A percentile compares a stretch with the other conserved stretches of the same genome.
These are phyloP conservation scores for Hura crepitans DNA, from an alignment of 441 rosid genomes.

Conservation along the genomic window DNA sequence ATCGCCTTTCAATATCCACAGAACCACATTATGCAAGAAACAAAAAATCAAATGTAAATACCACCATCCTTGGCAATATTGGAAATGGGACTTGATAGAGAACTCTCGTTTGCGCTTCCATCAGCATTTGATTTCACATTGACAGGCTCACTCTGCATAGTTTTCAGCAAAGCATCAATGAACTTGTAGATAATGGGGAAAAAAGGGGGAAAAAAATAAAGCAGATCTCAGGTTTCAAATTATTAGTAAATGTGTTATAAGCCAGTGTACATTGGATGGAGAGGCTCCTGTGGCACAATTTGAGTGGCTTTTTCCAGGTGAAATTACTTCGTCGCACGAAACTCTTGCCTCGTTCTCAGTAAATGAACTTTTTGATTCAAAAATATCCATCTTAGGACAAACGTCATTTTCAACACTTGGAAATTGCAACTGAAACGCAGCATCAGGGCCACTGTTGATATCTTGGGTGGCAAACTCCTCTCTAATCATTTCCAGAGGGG, in stretches of 20 bases:
- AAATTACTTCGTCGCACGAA: conserved; percentile 34
- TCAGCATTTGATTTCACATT: conserved; percentile 49
- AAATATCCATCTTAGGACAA: conserved; percentile 27
- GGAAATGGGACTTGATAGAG: conserved; percentile 50
- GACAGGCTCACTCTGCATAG: conserved; percentile 49
- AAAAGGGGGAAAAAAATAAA: too few relatives aligned
- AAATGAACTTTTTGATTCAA: conserved; percentile 35
- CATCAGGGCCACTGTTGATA: conserved; percentile 27
- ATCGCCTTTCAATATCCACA: conserved; percentile 11
- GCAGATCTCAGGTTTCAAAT: conserved; percentile 12
- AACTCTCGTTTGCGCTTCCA: conserved; percentile 46
- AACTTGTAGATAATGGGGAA: not conserved
- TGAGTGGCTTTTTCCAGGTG: conserved; percentile 39
- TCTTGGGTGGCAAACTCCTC: conserved; percentile 28
- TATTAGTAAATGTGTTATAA: conserved; percentile 19
- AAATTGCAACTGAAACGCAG: conserved; percentile 29
- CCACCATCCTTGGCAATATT: conserved; percentile 46
- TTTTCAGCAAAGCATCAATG: conserved; percentile 16
- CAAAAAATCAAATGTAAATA: conserved; percentile 25
- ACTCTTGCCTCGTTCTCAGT: conserved; percentile 32
- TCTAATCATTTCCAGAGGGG: conserved; percentile 14
- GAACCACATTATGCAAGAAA: conserved; percentile 3
- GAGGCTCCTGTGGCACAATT: conserved; percentile 37
- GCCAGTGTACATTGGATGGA: conserved; percentile 49
- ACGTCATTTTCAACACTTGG: conserved; percentile 27